A percentile compares a stretch with the other conserved stretches of the same genome.
Conservation (phyloP, 805 yeast species). For the Myxozyma nipponensis region DNA sequence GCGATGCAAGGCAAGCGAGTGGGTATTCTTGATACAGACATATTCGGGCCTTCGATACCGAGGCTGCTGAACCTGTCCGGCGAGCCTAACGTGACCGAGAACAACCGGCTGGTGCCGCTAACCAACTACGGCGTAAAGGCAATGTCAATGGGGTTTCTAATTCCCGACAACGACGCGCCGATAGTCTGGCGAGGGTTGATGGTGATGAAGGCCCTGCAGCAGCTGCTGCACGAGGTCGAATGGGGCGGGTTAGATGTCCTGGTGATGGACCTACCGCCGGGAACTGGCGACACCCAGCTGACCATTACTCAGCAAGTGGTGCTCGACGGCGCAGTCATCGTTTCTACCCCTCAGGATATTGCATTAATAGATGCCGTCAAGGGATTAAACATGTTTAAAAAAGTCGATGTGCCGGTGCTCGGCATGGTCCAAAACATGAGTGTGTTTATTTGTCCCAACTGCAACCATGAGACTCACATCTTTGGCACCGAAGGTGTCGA, state of each 20-base stretch:
- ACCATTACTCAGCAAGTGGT: conserved; percentile 75
- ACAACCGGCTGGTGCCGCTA: conserved; percentile 53
- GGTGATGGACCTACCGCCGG: conserved; percentile 85
- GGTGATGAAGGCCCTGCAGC: conserved; percentile 84
- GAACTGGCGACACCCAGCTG: conserved; percentile 84
- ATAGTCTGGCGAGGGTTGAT: conserved; percentile 83
- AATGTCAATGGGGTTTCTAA: conserved; percentile 86
- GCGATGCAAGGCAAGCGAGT: conserved; percentile 51
- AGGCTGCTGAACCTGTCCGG: conserved; percentile 63
- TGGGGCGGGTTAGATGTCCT: conserved; percentile 67
- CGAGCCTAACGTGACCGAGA: conserved; percentile 46
- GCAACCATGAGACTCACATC: conserved; percentile 66
- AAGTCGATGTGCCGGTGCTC: conserved; percentile 64
- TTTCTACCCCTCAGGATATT: conserved; percentile 82
- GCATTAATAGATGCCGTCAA: conserved; percentile 76
- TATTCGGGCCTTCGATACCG: conserved; percentile 84
- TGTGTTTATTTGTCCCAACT: conserved; percentile 67
- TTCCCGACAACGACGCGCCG: conserved; percentile 60
- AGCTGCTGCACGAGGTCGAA: conserved; percentile 73
- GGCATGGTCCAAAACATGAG: conserved; percentile 87
- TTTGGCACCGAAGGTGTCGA: conserved; percentile 67
- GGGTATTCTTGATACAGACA: conserved; percentile 74
- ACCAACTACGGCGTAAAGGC: conserved; percentile 71
- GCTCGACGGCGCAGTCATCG: conserved; percentile 76
- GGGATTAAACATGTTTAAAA: conserved; percentile 73